Conservation (phyloP, 805 yeast genomes). For the Cyberlindnera bimundalis region DNA sequence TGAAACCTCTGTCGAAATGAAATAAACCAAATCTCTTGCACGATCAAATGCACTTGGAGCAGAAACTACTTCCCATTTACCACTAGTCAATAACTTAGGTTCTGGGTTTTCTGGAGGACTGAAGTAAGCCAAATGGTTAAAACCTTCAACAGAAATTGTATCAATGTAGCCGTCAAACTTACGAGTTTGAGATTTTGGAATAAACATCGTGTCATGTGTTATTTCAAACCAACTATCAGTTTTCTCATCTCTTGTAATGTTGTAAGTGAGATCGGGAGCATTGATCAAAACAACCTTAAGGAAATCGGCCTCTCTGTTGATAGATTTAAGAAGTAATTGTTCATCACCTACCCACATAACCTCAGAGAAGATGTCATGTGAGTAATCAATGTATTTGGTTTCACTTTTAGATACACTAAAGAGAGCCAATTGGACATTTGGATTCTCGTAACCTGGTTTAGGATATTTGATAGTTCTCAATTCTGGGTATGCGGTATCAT, state of each 20-base stretch:
- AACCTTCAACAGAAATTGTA: constrained; percentile 60
- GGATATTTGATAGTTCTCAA: constrained; percentile 69
- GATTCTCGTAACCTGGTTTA: constrained; percentile 78
- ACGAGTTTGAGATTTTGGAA: constrained; percentile 50
- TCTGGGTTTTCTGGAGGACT: constrained; percentile 58
- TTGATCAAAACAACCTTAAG: constrained; percentile 55
- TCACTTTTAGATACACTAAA: constrained; percentile 34
- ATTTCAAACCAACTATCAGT: constrained; percentile 74
- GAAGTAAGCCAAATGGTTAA: constrained; percentile 77
- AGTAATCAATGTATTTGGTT: constrained; percentile 40
- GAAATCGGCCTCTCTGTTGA: constrained; percentile 66
- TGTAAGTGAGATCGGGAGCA: constrained; percentile 34
- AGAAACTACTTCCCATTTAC: constrained; percentile 87
- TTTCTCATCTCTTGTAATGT: constrained; percentile 45
- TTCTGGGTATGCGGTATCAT: constrained; percentile 56
- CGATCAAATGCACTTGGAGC: constrained; percentile 65
- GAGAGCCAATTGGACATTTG: constrained; percentile 53
- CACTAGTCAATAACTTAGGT: constrained; percentile 62
- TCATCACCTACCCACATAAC: constrained; percentile 64
- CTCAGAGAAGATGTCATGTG: constrained; percentile 53
- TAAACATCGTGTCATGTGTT: constrained; percentile 54
- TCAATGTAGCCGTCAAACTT: constrained; percentile 75
- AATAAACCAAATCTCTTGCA: constrained; percentile 48
- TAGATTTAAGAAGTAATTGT: constrained; percentile 50
- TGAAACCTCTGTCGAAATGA: constrained; percentile 69